Conservation (phyloP, 441 rosid species). For the Erodium chrysanthum region DNA sequence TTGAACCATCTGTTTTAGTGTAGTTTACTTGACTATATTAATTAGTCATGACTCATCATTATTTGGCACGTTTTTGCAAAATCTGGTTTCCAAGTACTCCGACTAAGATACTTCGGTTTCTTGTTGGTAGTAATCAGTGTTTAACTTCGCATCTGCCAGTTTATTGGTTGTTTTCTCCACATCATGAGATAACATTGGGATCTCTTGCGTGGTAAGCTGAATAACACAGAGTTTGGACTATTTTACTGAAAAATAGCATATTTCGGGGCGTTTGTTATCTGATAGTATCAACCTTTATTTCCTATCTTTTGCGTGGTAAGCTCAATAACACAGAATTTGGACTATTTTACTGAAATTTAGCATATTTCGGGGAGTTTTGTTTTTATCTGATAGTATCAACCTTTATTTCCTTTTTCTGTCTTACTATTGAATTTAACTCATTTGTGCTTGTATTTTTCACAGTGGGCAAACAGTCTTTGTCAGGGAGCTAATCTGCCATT, state of each 20-base stretch:
- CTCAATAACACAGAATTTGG: not conserved
- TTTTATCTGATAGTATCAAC: not conserved
- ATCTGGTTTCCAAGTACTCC: not conserved
- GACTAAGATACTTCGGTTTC: not conserved
- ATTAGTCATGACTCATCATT: not conserved
- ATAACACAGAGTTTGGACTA: not conserved
- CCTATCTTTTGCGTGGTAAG: not conserved
- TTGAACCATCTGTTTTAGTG: not conserved
- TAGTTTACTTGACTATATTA: not conserved
- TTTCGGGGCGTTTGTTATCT: too few species aligned
- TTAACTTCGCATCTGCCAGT: not conserved
- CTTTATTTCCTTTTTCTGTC: not conserved
- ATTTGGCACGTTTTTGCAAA: not conserved
- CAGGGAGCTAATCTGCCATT: conserved; percentile 89
- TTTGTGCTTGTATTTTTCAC: conserved; percentile 7
- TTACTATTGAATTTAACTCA: not conserved
- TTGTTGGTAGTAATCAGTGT: not conserved
- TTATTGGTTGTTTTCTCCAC: not conserved
- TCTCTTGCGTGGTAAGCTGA: not conserved
- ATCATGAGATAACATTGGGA: not conserved
- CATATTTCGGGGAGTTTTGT: not conserved
- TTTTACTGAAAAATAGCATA: not conserved
- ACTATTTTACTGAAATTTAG: not conserved
- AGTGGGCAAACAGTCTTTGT: conserved; percentile 87
- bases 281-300: not conserved